Conservation (phyloP, 768 basidiomycete species). For the Lactarius vividus region DNA sequence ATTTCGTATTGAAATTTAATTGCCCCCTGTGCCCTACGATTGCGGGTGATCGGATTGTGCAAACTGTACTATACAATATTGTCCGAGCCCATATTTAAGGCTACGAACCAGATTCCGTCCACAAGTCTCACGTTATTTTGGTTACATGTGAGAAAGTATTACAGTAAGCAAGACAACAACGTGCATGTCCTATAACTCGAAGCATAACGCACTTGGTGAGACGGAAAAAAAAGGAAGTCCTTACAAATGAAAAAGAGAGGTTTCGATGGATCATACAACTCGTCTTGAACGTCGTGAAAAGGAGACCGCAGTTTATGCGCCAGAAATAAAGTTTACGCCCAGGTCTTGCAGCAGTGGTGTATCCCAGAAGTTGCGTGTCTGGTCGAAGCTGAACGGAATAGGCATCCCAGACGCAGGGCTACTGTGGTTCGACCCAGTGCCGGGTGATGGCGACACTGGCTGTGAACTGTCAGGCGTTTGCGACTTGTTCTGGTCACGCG, state of each 20-base stretch:
- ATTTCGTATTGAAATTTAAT: neutral
- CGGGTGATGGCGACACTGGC: constrained; percentile 24
- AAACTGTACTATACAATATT: neutral
- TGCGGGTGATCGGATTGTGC: neutral
- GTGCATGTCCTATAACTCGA: neutral
- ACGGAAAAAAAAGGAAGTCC: neutral
- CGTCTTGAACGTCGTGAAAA: neutral
- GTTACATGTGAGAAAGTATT: constrained; percentile 1
- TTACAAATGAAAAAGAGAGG: neutral
- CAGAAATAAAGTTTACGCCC: constrained; percentile 6
- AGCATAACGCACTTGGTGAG: neutral
- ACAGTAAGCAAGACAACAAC: constrained; percentile 2
- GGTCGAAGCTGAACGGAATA: constrained; percentile 28
- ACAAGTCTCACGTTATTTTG: neutral
- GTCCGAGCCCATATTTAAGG: neutral
- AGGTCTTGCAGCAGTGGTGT: constrained; percentile 18
- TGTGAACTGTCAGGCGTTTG: constrained; percentile 14
- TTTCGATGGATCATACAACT: neutral
- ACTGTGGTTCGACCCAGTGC: constrained; percentile 23
- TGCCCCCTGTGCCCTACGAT: neutral
- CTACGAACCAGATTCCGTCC: neutral
- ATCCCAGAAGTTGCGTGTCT: constrained; percentile 25
- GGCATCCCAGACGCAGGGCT: constrained; percentile 26
- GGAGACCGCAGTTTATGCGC: neutral
- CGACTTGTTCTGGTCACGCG: constrained; percentile 17